These are phyloP conservation scores for Aspergillus pseudoviridinutans DNA, from an alignment of 2,329 filamentous ascomycete genomes.

Conservation along the genomic window DNA sequence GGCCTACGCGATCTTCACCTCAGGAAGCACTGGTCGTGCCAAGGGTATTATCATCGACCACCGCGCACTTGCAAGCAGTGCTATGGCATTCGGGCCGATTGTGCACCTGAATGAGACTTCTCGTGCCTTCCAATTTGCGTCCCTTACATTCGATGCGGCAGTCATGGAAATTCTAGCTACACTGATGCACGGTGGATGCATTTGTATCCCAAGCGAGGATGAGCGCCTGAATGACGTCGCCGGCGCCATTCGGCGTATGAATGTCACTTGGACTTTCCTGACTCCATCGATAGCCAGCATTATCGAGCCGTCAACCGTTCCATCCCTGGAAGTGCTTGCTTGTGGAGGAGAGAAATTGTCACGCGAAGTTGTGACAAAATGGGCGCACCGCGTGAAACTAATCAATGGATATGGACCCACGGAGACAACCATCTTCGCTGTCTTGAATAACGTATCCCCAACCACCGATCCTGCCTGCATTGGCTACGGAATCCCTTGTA, in stretches of 20 bases:
- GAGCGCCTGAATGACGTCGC: slow-evolving; percentile 47
- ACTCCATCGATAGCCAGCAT: slow-evolving; percentile 45
- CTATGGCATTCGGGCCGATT: slow-evolving; percentile 27
- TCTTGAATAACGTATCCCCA: slow-evolving; percentile 26
- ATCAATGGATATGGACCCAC: slow-evolving; percentile 39
- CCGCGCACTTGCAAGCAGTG: slow-evolving; percentile 29
- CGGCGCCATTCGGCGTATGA: slow-evolving; percentile 46
- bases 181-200: slow-evolving; percentile 41
- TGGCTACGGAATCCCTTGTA: slow-evolving; percentile 19
- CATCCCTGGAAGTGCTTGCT: slow-evolving; percentile 40
- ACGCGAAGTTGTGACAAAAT: slow-evolving; percentile 63
- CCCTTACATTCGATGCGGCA: slow-evolving; percentile 45
- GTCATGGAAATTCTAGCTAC: slow-evolving; percentile 39
- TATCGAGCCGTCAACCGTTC: slow-evolving; percentile 38
- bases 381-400: slow-evolving; percentile 50
- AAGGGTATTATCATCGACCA: slow-evolving; percentile 38
- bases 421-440: slow-evolving; percentile 32
- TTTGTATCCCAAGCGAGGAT: slow-evolving; percentile 46
- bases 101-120: slow-evolving; percentile 21
- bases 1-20: slow-evolving; percentile 36
- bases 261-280: slow-evolving; percentile 45
- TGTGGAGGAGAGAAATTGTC: slow-evolving; percentile 61
- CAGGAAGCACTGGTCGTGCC: slow-evolving; percentile 35
- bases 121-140: slow-evolving; percentile 42
- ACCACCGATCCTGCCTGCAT: slow-evolving; percentile 19